Base-by-base conservation (phyloP, 2,329 filamentous ascomycete genomes). In the Salinomyces thailandicus region DNA sequence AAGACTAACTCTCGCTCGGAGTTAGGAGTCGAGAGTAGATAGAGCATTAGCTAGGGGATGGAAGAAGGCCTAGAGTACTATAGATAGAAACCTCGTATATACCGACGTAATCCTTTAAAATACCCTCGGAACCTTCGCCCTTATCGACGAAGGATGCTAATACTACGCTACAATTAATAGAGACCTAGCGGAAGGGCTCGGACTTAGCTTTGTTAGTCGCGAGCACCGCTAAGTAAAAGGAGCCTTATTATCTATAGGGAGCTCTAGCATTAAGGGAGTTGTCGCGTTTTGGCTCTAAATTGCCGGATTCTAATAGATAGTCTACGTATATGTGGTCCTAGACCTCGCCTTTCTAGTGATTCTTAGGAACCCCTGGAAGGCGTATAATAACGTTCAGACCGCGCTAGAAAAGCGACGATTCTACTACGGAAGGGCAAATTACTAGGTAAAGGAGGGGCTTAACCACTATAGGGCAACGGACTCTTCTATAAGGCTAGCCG, bases 111-210 rank as follows among this genome's bases (percentile, higher is more conserved):
- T 38, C 31, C 31, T 38, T 34, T 2, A 34, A 29, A 34, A 34
- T 15, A 26, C 5, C 18, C 12, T 26, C 14, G 13, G 31, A 20
- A 38, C 36, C 16, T 38, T 22, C 8, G 18, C 36, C 30, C 36
- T 38, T 34, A 38, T 38, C 15, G 15, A 38, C 19, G 18, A 38
- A 38, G 31, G 19, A 8, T 38, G 34, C 31, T 35, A 35, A 31
- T 39, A 36, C 19, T 39, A 39, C 27, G 16, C 26, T 39, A 39
- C 27, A 39, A 36, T 39, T 35, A 35, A 36, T 17, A 24, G 32
- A 39, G 26, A 32, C 27, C 26, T 35, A 24, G 18, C 18, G n/a
- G 30, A 35, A 38, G 36, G 31, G 11, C 36, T 34, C n/a, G n/a
- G 36, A 19, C 18, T 38, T 13, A 29, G 7, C 3, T 34, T 17